phyloP scores from a whole-genome alignment of 2,329 filamentous ascomycete genomes.

The Colletotrichum magnum region DNA sequence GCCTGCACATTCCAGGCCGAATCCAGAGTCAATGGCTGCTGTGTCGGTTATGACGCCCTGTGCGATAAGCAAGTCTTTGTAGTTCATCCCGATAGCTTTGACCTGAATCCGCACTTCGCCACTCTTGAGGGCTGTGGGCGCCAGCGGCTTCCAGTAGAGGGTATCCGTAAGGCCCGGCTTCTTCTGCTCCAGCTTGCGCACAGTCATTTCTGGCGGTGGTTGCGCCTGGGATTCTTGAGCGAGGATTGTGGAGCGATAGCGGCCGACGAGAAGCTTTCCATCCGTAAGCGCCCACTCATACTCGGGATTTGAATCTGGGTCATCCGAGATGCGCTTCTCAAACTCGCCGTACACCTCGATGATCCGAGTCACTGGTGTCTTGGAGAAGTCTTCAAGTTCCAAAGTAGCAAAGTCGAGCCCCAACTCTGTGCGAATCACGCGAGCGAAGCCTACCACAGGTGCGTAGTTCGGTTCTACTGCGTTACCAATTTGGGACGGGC shows the following conservation, averaged over 20 bases:
- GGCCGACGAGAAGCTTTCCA: conserved; percentile 44
- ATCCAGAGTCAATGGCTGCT: conserved; percentile 46
- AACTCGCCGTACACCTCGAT: conserved; percentile 12
- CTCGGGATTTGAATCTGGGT: conserved; percentile 42
- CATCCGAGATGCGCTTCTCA: conserved; percentile 16
- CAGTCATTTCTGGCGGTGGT: neutral
- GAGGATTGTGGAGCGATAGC: conserved; percentile 42
- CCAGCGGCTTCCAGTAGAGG: conserved; percentile 11
- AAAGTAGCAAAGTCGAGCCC: conserved; percentile 17
- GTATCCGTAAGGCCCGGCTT: conserved; percentile 14
- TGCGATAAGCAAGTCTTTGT: conserved; percentile 40
- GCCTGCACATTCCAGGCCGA: conserved; percentile 44
- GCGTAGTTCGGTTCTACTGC: conserved; percentile 37
- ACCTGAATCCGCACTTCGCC: conserved; percentile 14
- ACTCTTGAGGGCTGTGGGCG: neutral
- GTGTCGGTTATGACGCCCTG: conserved; percentile 40
- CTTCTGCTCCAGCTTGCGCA: conserved; percentile 9
- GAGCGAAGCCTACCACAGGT: conserved; percentile 40
- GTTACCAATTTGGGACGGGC: conserved; percentile 16
- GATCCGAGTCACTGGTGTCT: neutral
- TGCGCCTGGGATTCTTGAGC: conserved; percentile 40
- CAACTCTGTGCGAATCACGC: conserved; percentile 43
- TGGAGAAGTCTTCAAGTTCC: conserved; percentile 6
- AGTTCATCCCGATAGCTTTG: conserved; percentile 33
- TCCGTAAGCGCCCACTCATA: conserved; percentile 49